Base-by-base conservation (phyloP, 2,329 filamentous ascomycete species). In the Xylariomycetidae sp. region DNA sequence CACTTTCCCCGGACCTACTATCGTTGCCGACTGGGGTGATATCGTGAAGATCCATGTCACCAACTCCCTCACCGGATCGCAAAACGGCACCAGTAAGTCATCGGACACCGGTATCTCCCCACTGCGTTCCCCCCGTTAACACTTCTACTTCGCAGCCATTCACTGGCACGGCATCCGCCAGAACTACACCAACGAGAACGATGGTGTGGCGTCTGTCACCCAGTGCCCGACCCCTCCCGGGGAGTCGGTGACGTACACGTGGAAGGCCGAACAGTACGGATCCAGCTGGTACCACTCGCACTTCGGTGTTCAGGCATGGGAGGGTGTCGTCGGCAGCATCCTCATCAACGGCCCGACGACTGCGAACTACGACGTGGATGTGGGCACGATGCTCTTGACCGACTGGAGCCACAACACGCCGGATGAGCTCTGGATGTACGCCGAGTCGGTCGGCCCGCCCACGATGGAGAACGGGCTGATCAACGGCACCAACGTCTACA, bases 151-250 rank as follows among this genome's bases (percentile, higher is more conserved):
- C 13, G 12, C 23, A 48, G 45, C 44, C 7, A 70, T 81, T 13
- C 78, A 82, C 48, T 82, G 68, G 58, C 77, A 82, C 46, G 79
- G 76, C 15, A 59, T 82, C 20, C 67, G 72, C 6, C 74, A 82
- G 48, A 60, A 67, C 39, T 59, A 66, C 47, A 72, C 63, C 29
- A 71, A 68, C 43, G 59, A 70, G 36, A 61, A 71, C 32, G 77
- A 82, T 43, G 78, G 78, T 34, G 74, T 79, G 4, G 58, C 52
- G 1, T 57, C 56, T 6, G 54, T 72, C 14, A 72, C 65, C 0
- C 63, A 73, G 42, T 74, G 70, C 35, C 68, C 70, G 1, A 59
- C 68, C 15, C 60, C 73, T 0, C 69, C 72, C 0, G 72, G 71
- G 0, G 46, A 67, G 5, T 61, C 61, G 2, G 64, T 67, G 27